Evolutionary conservation across 2,329 filamentous ascomycete genomes (phyloP).

Genomic region (Huntiella moniliformis): DNA sequence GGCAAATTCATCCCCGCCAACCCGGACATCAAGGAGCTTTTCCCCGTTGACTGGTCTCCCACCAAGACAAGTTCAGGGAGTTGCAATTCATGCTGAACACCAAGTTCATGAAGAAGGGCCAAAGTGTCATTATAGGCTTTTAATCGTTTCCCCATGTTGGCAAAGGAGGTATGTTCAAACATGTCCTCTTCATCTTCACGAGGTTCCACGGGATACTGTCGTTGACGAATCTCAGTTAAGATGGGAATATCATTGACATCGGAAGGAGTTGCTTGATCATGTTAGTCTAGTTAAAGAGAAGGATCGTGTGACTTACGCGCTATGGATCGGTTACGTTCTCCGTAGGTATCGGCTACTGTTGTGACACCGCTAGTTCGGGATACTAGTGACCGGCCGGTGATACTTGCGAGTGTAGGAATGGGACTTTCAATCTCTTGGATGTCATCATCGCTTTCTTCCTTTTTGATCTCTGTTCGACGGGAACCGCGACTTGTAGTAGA

Average conservation of each 20-base stretch:
- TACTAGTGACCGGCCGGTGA: neutral
- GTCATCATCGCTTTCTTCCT: neutral
- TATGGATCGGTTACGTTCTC: neutral
- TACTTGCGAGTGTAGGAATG: neutral
- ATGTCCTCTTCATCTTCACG: slow-evolving; percentile 17
- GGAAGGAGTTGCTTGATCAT: slow-evolving; percentile 20
- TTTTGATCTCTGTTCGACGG: neutral
- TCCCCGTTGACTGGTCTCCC: slow-evolving; percentile 71
- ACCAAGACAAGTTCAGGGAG: slow-evolving; percentile 68
- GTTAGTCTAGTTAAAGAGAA: neutral
- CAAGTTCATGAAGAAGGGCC: slow-evolving; percentile 49
- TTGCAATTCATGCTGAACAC: slow-evolving; percentile 50
- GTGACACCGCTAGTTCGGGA: neutral
- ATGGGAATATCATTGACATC: slow-evolving; percentile 15
- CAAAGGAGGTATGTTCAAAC: slow-evolving; percentile 26
- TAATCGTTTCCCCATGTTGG: slow-evolving; percentile 40
- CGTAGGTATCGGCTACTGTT: slow-evolving; percentile 4
- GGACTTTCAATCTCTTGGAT: neutral
- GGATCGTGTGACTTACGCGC: slow-evolving; percentile 1
- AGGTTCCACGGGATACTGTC: neutral
- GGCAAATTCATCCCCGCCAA: slow-evolving; percentile 55
- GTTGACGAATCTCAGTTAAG: slow-evolving; percentile 3
- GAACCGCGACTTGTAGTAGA: neutral
- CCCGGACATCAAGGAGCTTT: slow-evolving; percentile 49
- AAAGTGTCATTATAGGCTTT: slow-evolving; percentile 48